These are phyloP conservation scores for Chalciporus pseudorubinellus DNA, from an alignment of 768 basidiomycete genomes.

Conservation along the genomic window DNA sequence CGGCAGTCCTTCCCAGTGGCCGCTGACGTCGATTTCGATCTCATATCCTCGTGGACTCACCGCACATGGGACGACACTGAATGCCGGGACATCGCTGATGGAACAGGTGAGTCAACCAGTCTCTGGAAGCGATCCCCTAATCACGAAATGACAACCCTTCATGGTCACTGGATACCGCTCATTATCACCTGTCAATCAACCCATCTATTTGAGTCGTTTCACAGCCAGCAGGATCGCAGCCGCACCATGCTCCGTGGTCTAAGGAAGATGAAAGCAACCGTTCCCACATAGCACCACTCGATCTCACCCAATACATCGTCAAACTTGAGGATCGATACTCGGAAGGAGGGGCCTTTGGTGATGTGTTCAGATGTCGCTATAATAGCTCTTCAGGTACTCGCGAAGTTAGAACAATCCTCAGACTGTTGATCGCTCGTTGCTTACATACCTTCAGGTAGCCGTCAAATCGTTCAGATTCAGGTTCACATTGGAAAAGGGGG, in stretches of 20 bases:
- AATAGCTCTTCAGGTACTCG: not conserved
- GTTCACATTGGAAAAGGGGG: constrained; percentile 3
- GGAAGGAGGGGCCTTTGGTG: constrained; percentile 4
- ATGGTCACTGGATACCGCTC: too few relatives aligned
- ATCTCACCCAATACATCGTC: constrained; percentile 2
- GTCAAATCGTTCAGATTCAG: constrained; percentile 11
- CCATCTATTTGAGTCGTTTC: too few relatives aligned
- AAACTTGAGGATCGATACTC: not conserved
- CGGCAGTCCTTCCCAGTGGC: too few relatives aligned
- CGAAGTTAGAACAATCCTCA: not conserved
- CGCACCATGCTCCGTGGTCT: not conserved
- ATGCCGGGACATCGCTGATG: too few relatives aligned
- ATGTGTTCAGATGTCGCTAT: constrained; percentile 6
- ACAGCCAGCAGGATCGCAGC: not conserved
- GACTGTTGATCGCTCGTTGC: not conserved
- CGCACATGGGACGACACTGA: too few relatives aligned
- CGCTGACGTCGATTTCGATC: too few relatives aligned
- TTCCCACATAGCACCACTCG: not conserved
- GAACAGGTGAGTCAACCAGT: too few relatives aligned
- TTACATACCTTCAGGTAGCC: constrained; percentile 5
- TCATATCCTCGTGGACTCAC: too few relatives aligned
- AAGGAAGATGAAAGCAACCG: not conserved
- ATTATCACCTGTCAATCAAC: too few relatives aligned
- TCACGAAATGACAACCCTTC: not conserved
- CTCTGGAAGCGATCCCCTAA: too few relatives aligned